Conservation (phyloP, 2,329 filamentous ascomycete species). For the Epichloe coenophiala region DNA sequence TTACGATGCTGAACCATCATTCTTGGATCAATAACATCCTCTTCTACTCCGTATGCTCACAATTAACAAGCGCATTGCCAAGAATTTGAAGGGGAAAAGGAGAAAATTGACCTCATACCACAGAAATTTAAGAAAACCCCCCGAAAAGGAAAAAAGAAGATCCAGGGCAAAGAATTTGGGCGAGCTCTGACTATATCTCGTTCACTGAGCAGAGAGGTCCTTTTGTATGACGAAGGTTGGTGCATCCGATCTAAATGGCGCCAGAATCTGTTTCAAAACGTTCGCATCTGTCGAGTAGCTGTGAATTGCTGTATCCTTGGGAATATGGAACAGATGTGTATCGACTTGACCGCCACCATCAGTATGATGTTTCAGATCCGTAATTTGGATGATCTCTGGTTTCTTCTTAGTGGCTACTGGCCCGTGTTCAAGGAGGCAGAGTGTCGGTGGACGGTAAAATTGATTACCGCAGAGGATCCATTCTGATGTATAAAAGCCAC, state of each 20-base stretch:
- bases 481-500: slow-evolving; percentile 52
- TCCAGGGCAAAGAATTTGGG: background rate
- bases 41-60: background rate
- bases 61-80: background rate
- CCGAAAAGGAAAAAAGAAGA: background rate
- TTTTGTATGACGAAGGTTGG: background rate
- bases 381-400: slow-evolving; percentile 11
- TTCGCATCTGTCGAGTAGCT: slow-evolving; percentile 10
- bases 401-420: slow-evolving; percentile 1
- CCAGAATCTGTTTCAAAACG: slow-evolving; percentile 5
- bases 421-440: slow-evolving; percentile 13
- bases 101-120: background rate
- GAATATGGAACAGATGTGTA: background rate
- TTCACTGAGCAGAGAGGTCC: background rate
- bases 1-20: background rate
- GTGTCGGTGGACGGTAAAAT: slow-evolving; percentile 23
- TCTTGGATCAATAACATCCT: background rate
- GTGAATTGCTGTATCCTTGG: slow-evolving; percentile 8
- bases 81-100: background rate
- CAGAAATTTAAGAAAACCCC: background rate
- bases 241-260: slow-evolving; percentile 1
- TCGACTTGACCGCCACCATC: background rate
- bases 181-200: background rate
- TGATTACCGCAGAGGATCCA: slow-evolving; percentile 21
- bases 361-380: slow-evolving; percentile 1